Base-by-base conservation (phyloP, 805 yeast species). In the Wickerhamomyces silvicola region DNA sequence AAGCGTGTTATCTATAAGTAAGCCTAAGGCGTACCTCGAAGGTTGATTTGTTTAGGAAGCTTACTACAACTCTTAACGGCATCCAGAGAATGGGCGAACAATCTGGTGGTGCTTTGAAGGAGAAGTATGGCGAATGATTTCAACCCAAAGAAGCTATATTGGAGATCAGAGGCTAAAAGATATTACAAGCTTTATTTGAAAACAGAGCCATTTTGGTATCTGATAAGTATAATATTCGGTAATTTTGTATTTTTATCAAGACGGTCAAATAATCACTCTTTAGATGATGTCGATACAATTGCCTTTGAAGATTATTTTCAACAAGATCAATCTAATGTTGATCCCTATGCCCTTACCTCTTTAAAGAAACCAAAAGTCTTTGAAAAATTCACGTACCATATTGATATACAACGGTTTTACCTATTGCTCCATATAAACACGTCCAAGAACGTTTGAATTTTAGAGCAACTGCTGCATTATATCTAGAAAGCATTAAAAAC, bases 381-480 rank as follows among this genome's bases (percentile, higher is more conserved):
- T 8, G 42, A 37, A 20, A 47, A 39, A 17, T 62, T 59, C 41
- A 61, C 63, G 4, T 60, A 49, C 37, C 33, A 43, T 5, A 48
- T 47, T 10, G 60, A 54, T 32, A n/a, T n/a, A 42, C 45, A 5
- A 30, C 54, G 0, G 61, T 61, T 3, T 38, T 62, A 11, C 67
- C 67, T 13, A 50, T 53, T 28, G 61, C 67, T 6, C 67, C 67
- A 2, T 62, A 50, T 35, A 47, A 44, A 22, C 63, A 60, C 31
- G 54, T 56, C 5, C 41, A 48, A 23, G 65, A 59, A 27, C 50
- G 56, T 8, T 43, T 58, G 3, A 66, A 62, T 36, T 38, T 59
- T 21, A 49, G 59, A 37, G 50, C 65, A 2, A 58, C 66, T 2
- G 41, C 51, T 6, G 38, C 52, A 1, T 42, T 62, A 5, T 62